Base-by-base conservation (phyloP, 1,284 basidiomycete genomes). In the Pyrrhoderma lamaoense region DNA sequence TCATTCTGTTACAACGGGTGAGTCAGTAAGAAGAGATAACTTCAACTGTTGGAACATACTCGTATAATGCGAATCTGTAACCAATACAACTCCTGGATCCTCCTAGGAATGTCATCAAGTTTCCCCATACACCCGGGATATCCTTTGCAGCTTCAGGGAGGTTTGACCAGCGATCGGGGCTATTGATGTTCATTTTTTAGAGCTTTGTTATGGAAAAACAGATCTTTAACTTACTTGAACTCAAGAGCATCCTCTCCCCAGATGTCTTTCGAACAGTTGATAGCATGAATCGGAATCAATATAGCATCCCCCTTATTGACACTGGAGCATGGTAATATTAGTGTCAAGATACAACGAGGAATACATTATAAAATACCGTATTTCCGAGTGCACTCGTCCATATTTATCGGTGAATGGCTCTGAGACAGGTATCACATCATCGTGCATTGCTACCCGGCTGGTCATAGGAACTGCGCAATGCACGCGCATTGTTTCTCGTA, bases 21-120 rank as follows among this genome's bases (percentile, higher is more conserved):
- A 31, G 22, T 39, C 48, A 52, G n/a, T 42, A 34, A 47, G 22
- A 25, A 14, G 49, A n/a, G 5, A 36, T 39, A 39, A 35, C 23
- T 42, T 19, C 13, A 8, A n/a, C 40, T 51, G 42, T 7, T n/a
- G 25, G 8, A 19, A 61, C 61, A 55, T 48, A 65, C 63, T 75
- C 73, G 9, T 66, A 63, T 14, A 75, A 51, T 3, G 73, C 69
- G 52, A 76, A 74, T 8, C 70, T 65, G 58, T 69, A 75, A 1
- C 74, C 74, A 38, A 67, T 67, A 51, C 65, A 67, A 4, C 62
- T 58, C 38, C 59, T 55, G 3, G 59, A 49, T 16, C 64, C 64
- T 3, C 59, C 62, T 5, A 65, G 49, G 58, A 69, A 70, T 18
- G 65, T 60, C 49, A 67, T 40, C 14, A 64, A 14, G 49, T 64